Base-by-base conservation (phyloP, 257 asterid species). In the Plantago major region DNA sequence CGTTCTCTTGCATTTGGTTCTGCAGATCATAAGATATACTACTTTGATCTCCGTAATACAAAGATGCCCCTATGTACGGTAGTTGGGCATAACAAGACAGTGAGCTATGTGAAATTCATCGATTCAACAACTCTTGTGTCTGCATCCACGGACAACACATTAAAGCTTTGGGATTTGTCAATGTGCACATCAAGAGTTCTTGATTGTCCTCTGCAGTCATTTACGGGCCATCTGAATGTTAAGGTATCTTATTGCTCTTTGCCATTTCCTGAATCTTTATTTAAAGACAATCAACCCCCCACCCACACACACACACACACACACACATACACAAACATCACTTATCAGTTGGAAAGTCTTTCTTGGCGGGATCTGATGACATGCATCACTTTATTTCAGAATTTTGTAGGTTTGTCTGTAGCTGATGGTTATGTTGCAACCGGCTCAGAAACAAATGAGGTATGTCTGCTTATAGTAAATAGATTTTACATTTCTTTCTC, bases 141-240 rank as follows among this genome's bases (percentile, higher is more conserved):
- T 49, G 89, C 99, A 10, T 93, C 99, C 50, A 93, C 95, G 1
- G 99, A 93, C 69, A 93, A 89, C 76, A 81, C 97, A 1, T 11
- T 93, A 73, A 93, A 93, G 90, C 95, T 93, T 30, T 93, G 99
- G 99, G 97, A 93, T 82, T 68, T 93, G 79, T 85, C 99, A 9
- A 78, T 76, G 83, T 79, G 87, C 71, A 50, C 84, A 9, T 82
- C 94, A 9, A 78, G 94, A 68, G 87, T 87, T 74, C 79, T 87
- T 70, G 99, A 93, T 78, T 72, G 75, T 55, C 96, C 99, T 63
- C 68, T 85, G 75, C 99, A 89, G 78, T 83, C 99, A 13, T 93
- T 80, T 79, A 89, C 97, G 2, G 97, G 99, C 69, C 99, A 93
- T 68, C 73, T 82, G 65, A 93, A 93, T 78, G 81, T 85, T 13